Base-by-base conservation (phyloP, 1,284 basidiomycete genomes). In the Jaminaea rosea region DNA sequence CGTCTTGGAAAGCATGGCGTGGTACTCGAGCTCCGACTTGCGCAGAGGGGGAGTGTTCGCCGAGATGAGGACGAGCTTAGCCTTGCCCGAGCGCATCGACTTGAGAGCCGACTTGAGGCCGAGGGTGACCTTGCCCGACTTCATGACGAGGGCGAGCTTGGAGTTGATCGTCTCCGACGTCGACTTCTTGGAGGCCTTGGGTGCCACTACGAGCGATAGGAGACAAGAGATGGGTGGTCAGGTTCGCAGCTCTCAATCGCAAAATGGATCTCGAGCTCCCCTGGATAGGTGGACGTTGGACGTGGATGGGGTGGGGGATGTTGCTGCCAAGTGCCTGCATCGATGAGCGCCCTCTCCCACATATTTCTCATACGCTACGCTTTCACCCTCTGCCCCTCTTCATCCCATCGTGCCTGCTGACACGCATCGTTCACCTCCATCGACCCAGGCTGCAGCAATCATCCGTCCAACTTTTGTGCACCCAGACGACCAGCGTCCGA, bases 11-110 rank as follows among this genome's bases (percentile, higher is more conserved):
- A 98, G 82, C 93, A 98, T 98, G 80, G 94, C 94, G 78, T 98
- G 98, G 83, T 98, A 99, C 82, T 99, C 94, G 61, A 99, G 82
- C 83, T 99, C 94, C 55, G 92, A 96, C 79, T 96, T 96, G 79
- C 94, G 88, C 64, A 98, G 84, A 61, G 94, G 94, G 55, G 93
- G 94, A 79, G 91, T 96, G 82, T 98, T 99, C 71, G 90, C 92
- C 73, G 93, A 91, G 76, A 99, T 97, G 76, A 99, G 81, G 74
- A 99, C 86, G 71, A 99, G 88, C 81, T 97, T 98, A 77, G 93
- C 94, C 83, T 96, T 96, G 77, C 94, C 93, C 69, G 80, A 87
- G 74, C 94, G 87, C 87, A 98, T 94, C 80, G 89, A 86, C 84
- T 97, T 97, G 72, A 99, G 82, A 50, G 93, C 89, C 63, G 87